Base-by-base conservation (phyloP, 176 grass and related monocot genomes). In the Juncus effusus region DNA sequence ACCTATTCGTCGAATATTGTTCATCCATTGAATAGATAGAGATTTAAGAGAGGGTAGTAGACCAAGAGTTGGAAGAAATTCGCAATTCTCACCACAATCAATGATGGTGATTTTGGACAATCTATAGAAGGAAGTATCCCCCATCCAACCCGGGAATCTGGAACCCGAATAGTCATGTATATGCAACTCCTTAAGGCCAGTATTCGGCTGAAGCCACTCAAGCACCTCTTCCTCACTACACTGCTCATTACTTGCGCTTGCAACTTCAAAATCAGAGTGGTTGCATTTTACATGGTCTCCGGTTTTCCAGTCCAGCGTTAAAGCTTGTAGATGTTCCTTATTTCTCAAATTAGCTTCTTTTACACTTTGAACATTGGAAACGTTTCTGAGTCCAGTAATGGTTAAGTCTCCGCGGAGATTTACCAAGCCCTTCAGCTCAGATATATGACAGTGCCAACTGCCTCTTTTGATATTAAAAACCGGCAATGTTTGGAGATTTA, bases 81-180 rank as follows among this genome's bases (percentile, higher is more conserved):
- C 38, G 11, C 63, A 70, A 6, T 14, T 13, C 12, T 63, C 40
- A 13, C 61, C 38, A 56, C 38, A 12, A 35, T 28, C 51, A 76
- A 64, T 15, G 13, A 40, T 36, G 60, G 36, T 6, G 37, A 62
- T 42, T 36, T 85, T 45, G 37, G 62, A 59, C 47, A 61, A 62
- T 8, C 5, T 38, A 41, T 10, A 55, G 57, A 78, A 84, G 44
- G 70, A 79, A 10, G 40, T 1, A 70, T 70, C 42, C 2, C 76
- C 69, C 51, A 79, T 2, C 76, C 81, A 79, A 3, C n/a, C 11
- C 3, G 81, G 70, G 5, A 63, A 75, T 38, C 10, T 59, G 12
- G 40, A 63, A 16, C 61, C n/a, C 0, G 16, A 40, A 79, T 45
- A 39, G 13, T 7, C 37, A n/a, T 38, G 10, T 2, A 3, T 1